A percentile compares a stretch with the other conserved stretches of the same genome.
Conservation (phyloP, 1,284 basidiomycete species). For the Leccinum griseonigrum region DNA sequence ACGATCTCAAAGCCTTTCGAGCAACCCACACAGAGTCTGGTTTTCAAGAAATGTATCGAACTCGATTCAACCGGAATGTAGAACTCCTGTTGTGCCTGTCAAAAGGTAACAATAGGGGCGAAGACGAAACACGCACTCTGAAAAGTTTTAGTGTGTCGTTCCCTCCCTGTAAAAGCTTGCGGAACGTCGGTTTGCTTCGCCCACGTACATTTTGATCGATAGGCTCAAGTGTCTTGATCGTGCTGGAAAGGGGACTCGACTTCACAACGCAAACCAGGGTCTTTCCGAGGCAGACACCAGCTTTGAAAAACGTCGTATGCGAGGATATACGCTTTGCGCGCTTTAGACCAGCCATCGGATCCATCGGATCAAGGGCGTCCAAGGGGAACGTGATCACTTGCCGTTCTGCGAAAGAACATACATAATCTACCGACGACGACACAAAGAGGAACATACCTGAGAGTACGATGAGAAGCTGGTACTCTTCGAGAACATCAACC, state of each 20-base stretch:
- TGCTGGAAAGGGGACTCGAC: conserved; percentile 90
- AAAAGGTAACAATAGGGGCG: conserved; percentile 1
- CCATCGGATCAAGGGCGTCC: conserved; percentile 87
- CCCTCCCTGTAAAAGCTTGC: conserved; percentile 89
- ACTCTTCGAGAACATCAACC: conserved; percentile 96
- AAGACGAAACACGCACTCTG: conserved; percentile 57
- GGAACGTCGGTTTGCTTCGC: conserved; percentile 89
- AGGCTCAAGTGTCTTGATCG: conserved; percentile 97
- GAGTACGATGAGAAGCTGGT: conserved; percentile 92
- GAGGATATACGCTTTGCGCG: conserved; percentile 94
- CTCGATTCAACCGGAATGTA: conserved; percentile 98
- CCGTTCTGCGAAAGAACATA: conserved; percentile 56
- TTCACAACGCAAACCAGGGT: conserved; percentile 99
- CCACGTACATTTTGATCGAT: conserved; percentile 87
- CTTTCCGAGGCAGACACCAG: conserved; percentile 88
- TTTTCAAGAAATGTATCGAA: conserved; percentile 97
- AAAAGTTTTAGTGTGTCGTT: conserved; percentile 95
- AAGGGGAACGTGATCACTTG: conserved; percentile 97
- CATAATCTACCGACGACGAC: conserved; percentile 4
- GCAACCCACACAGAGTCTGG: conserved; percentile 95
- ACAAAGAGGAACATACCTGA: conserved; percentile 59
- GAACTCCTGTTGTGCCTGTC: conserved; percentile 68
- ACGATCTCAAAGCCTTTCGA: conserved; percentile 99
- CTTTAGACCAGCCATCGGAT: conserved; percentile 89
- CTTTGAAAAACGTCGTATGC: conserved; percentile 98